Evolutionary conservation across 208 protist species (phyloP).

Genomic region (Leishmania major): DNA sequence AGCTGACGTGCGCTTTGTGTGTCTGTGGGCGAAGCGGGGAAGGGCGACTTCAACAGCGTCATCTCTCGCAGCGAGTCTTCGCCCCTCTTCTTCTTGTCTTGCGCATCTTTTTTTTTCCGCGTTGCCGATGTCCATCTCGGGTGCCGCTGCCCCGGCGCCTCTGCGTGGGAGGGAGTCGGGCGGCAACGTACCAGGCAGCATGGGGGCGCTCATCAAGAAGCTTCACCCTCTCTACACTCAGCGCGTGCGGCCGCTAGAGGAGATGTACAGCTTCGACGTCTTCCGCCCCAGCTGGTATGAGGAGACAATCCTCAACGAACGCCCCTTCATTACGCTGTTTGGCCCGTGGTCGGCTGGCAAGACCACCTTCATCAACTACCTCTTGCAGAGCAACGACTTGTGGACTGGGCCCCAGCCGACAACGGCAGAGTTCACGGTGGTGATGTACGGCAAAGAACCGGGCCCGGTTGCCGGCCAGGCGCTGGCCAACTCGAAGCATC

Average conservation of each 20-base stretch:
- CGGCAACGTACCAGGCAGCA: constrained; percentile 39
- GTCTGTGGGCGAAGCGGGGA: not conserved
- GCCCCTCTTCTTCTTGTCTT: not conserved
- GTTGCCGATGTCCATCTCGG: not conserved
- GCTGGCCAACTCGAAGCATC: constrained; percentile 75
- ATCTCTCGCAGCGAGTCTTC: not conserved
- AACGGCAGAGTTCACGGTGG: constrained; percentile 77
- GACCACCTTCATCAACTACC: constrained; percentile 83
- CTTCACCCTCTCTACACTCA: constrained; percentile 62
- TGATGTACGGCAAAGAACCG: constrained; percentile 67
- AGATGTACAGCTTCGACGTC: constrained; percentile 69
- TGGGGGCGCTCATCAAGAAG: constrained; percentile 44
- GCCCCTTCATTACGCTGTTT: constrained; percentile 73
- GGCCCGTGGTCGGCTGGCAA: constrained; percentile 84
- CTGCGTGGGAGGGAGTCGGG: constrained; percentile 29
- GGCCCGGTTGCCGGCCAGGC: constrained; percentile 83
- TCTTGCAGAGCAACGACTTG: constrained; percentile 73
- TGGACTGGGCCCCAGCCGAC: constrained; percentile 82
- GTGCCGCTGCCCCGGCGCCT: not conserved
- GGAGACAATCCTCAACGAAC: constrained; percentile 62
- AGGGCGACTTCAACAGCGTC: not conserved
- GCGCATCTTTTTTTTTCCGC: not conserved
- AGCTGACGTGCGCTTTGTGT: not conserved
- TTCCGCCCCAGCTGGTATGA: constrained; percentile 68
- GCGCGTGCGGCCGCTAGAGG: constrained; percentile 64